Evolutionary conservation across 805 yeast species (phyloP).

Genomic region (Saturnispora gosingensis): DNA sequence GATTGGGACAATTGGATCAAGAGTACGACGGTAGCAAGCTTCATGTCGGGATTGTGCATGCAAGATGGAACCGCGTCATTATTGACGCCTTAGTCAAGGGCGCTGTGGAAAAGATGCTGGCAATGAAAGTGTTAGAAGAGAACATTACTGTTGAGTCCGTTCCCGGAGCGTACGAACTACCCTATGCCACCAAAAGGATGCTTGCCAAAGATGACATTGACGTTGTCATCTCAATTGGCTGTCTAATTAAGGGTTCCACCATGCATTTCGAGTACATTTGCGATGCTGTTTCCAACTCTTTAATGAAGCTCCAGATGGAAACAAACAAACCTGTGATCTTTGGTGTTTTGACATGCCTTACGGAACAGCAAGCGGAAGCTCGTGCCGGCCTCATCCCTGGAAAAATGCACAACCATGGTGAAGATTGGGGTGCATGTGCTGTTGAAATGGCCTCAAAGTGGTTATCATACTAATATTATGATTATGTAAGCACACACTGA

Average conservation of each 20-base stretch:
- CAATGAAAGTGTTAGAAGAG: conserved; percentile 62
- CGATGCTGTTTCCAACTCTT: conserved; percentile 75
- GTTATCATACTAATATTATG: not conserved
- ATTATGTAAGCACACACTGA: not conserved
- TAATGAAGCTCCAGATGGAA: conserved; percentile 73
- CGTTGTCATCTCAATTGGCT: conserved; percentile 90
- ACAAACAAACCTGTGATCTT: conserved; percentile 75
- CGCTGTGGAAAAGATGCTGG: conserved; percentile 48
- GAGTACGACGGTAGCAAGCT: conserved; percentile 34
- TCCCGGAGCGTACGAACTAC: conserved; percentile 94
- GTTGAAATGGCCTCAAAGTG: conserved; percentile 77
- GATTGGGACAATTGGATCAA: conserved; percentile 52
- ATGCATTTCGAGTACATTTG: conserved; percentile 98
- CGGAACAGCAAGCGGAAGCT: conserved; percentile 87
- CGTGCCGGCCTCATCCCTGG: conserved; percentile 78
- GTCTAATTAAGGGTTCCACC: conserved; percentile 89
- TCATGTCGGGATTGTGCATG: conserved; percentile 74
- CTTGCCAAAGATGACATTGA: conserved; percentile 48
- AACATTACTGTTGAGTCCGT: conserved; percentile 78
- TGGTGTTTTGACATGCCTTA: conserved; percentile 87
- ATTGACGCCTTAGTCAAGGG: conserved; percentile 78
- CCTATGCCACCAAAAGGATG: conserved; percentile 61
- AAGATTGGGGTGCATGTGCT: conserved; percentile 98
- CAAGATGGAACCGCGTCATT: conserved; percentile 84
- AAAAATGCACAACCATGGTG: conserved; percentile 91